phyloP scores from a whole-genome alignment of 441 rosid species.

The Theobroma grandiflorum region DNA sequence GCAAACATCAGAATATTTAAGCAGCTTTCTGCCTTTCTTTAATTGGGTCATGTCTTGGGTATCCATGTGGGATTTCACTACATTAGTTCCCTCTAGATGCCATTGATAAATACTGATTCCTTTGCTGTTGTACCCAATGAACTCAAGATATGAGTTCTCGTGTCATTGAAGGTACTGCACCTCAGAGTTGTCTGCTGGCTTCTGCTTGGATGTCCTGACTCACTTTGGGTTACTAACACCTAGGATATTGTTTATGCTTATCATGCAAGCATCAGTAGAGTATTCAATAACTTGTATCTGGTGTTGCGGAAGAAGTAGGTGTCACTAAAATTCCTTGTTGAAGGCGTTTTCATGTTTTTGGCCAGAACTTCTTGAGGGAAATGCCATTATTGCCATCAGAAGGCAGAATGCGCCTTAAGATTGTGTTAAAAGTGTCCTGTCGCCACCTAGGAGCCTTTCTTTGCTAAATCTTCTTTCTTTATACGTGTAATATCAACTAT shows the following conservation, averaged over 20 bases:
- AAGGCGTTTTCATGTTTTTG: conserved; percentile 14
- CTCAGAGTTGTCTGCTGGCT: background rate
- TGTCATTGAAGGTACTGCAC: conserved; percentile 4
- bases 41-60: conserved; percentile 7
- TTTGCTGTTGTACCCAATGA: no score
- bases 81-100: conserved; percentile 6
- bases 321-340: background rate
- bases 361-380: background rate
- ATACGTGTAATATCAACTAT: background rate
- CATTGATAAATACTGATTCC: background rate
- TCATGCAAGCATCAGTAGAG: background rate
- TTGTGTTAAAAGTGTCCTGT: conserved; percentile 1
- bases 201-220: background rate
- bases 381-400: conserved; percentile 1
- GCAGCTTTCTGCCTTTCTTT: background rate
- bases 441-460: background rate
- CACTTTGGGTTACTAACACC: conserved; percentile 17
- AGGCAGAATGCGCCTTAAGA: background rate
- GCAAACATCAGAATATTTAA: conserved; percentile 1
- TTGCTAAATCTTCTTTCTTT: conserved; percentile 2
- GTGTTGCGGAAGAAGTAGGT: background rate
- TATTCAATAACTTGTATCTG: background rate
- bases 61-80: background rate
- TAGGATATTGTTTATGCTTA: conserved; percentile 1
- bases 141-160: conserved; percentile 7